These are phyloP conservation scores for Penicillium sp. DNA, from an alignment of 2,329 filamentous ascomycete genomes.

Conservation along the genomic window DNA sequence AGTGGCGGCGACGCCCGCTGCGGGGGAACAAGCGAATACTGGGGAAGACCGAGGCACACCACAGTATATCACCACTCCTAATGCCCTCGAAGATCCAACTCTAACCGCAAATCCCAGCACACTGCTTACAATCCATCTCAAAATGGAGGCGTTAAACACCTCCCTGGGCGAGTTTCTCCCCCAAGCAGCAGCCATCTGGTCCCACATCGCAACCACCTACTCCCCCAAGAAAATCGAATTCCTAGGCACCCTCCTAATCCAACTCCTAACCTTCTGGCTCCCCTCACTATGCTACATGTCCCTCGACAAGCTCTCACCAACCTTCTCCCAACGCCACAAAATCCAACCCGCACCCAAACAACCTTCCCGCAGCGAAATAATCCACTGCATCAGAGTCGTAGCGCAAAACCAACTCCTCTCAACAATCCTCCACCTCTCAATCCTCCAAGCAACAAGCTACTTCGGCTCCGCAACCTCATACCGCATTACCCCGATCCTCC, in stretches of 20 bases:
- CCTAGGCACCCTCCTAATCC: conserved; percentile 24
- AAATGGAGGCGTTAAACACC: conserved; percentile 1
- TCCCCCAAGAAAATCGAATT: conserved; percentile 29
- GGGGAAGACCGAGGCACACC: conserved; percentile 5
- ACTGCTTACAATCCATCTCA: background rate
- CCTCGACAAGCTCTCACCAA: conserved; percentile 46
- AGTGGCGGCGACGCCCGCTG: background rate
- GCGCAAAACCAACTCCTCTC: conserved; percentile 49
- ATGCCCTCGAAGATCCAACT: background rate
- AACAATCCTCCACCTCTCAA: conserved; percentile 32
- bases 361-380: conserved; percentile 46
- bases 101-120: background rate
- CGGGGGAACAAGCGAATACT: background rate
- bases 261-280: conserved; percentile 28
- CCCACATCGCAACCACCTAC: conserved; percentile 16
- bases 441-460: conserved; percentile 19
- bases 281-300: conserved; percentile 39
- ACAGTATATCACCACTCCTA: background rate
- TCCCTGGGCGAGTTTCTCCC: conserved; percentile 4
- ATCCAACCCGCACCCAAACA: conserved; percentile 53
- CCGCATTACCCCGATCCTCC: conserved; percentile 40
- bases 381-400: conserved; percentile 45
- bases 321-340: conserved; percentile 52
- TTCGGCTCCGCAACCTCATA: conserved; percentile 30
- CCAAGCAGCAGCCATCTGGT: conserved; percentile 13